Evolutionary conservation across 1,284 basidiomycete genomes (phyloP), one percentile per base, ranked within the genome.

Genomic region (Pyrrhoderma lamaoense): DNA sequence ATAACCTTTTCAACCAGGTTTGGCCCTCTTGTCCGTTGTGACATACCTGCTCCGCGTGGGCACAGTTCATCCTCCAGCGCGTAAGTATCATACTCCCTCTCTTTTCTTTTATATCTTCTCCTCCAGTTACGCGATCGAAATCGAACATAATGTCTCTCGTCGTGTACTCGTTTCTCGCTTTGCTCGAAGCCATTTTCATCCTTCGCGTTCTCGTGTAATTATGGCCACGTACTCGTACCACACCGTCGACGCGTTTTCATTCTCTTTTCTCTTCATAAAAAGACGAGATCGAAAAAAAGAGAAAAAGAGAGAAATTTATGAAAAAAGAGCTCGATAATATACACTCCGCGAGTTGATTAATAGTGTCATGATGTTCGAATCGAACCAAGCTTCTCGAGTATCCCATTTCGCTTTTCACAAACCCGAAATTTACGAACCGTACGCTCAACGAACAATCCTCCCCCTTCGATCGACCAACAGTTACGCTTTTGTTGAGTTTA

Each of bases 401-500:
- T 64, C 67, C 66, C 64, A 62, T 66, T 67, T 63, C 63, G 62
- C 66, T 60, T 67, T 62, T 65, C 65, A 62, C 63, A 64, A 60
- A 49, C 63, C 58, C 57, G 61, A 58, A 64, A 61, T 31, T 31
- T 54, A 57, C 59, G 52, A 56, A 65, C 61, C 61, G 68, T 75
- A 68, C 81, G 78, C 85, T 85, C 84, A 86, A 85, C 75, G 64
- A 72, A 66, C 65, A 31, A 5, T 11, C 11, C 27, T 11, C 27
- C 60, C 60, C 65, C 60, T 54, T 62, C 67, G 42, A 55, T 68
- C 69, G 65, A 69, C 59, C 63, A 71, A 65, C 69, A 93, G 90
- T 72, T 93, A 92, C 67, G 90, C 90, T 54, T 93, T 93, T 69
- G 83, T 93, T 68, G 90, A 93, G 68, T 93, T 92, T 66, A 81